Conservation (phyloP, 2,329 filamentous ascomycete genomes). For the Phyllosticta ampelicida region DNA sequence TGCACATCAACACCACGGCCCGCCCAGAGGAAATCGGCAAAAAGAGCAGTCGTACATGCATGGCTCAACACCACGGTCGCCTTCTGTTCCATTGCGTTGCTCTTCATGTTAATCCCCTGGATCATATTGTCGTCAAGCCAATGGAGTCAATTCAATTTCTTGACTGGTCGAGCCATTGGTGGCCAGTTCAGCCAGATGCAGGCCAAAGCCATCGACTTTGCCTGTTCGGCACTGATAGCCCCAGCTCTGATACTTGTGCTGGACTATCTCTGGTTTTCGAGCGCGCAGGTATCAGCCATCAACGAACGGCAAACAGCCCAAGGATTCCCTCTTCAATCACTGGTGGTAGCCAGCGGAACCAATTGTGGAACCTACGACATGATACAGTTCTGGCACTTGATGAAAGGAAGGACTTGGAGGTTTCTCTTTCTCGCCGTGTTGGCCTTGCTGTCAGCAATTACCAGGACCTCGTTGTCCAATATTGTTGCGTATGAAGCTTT, state of each 20-base stretch:
- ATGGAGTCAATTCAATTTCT: not conserved
- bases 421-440: constrained; percentile 5
- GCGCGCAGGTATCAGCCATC: constrained; percentile 12
- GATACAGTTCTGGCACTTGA: constrained; percentile 8
- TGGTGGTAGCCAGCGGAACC: constrained; percentile 11
- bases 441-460: constrained; percentile 8
- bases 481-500: constrained; percentile 13
- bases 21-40: not conserved
- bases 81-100: not conserved
- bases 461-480: constrained; percentile 10
- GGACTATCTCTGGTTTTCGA: constrained; percentile 14
- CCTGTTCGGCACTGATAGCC: constrained; percentile 13
- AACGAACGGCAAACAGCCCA: constrained; percentile 10
- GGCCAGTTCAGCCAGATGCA: constrained; percentile 12
- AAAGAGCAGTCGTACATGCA: not conserved
- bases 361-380: constrained; percentile 10
- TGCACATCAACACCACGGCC: not conserved
- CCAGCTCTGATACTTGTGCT: constrained; percentile 12
- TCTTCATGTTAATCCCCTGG: not conserved
- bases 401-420: constrained; percentile 6
- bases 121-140: not conserved
- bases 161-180: constrained; percentile 3
- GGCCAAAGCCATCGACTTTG: constrained; percentile 14
- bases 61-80: not conserved
- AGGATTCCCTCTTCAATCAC: constrained; percentile 5